phyloP scores from a whole-genome alignment of 1,284 basidiomycete genomes.

The Sporisorium scitamineum region DNA sequence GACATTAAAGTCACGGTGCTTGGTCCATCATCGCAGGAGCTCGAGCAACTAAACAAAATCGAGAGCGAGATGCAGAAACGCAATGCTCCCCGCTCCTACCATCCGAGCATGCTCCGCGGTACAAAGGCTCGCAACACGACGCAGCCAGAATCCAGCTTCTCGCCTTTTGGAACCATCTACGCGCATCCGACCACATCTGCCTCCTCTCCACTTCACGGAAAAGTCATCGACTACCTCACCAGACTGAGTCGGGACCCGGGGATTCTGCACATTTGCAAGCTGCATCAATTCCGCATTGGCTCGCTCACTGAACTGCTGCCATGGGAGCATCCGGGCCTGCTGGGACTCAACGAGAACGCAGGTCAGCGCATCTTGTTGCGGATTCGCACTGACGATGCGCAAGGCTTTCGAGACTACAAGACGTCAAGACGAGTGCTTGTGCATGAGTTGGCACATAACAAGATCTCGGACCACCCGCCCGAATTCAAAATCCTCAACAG shows the following conservation, averaged over 20 bases:
- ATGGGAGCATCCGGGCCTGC: conserved; percentile 58
- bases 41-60: conserved; percentile 33
- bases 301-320: conserved; percentile 61
- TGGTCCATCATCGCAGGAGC: conserved; percentile 45
- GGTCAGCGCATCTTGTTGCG: conserved; percentile 60
- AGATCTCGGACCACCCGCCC: conserved; percentile 57
- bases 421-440: conserved; percentile 60
- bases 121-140: conserved; percentile 47
- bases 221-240: conserved; percentile 47
- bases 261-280: conserved; percentile 61
- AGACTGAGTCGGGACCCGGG: conserved; percentile 54
- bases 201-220: conserved; percentile 27
- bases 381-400: conserved; percentile 60
- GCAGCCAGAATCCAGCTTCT: conserved; percentile 8
- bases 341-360: conserved; percentile 64
- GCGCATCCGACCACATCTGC: conserved; percentile 47
- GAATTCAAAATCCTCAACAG: conserved; percentile 65
- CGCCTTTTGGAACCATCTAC: conserved; percentile 47
- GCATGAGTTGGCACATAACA: conserved; percentile 66
- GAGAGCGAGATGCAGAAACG: conserved; percentile 38
- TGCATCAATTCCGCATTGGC: conserved; percentile 56
- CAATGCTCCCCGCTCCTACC: conserved; percentile 52
- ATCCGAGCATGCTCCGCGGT: conserved; percentile 60
- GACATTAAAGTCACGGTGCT: conserved; percentile 45
- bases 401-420: conserved; percentile 63